Percentiles rank a stretch among this genome's conserved stretches.
Evolutionary conservation across 192 early-diverging fungal species (phyloP).

Genomic region (Coemansia sp.): DNA sequence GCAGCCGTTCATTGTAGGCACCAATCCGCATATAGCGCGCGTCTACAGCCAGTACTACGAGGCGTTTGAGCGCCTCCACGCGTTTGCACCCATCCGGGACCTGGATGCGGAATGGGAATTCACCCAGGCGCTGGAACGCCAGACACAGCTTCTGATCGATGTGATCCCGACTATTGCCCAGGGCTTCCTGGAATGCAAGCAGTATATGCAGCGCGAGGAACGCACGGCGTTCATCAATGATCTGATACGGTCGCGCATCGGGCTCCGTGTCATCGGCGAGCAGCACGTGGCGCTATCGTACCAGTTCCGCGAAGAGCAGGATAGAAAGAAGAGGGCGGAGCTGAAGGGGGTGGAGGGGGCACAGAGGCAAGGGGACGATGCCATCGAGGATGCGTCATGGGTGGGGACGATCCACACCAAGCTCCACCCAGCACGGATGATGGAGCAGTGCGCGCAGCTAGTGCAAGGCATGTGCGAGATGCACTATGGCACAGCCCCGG

Average conservation of each 20-base stretch:
- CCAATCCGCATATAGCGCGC: slow-evolving; percentile 86
- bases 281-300: slow-evolving; percentile 79
- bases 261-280: slow-evolving; percentile 89
- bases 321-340: slow-evolving; percentile 7
- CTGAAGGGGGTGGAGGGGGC: no score
- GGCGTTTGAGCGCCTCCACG: slow-evolving; percentile 69
- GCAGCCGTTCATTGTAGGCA: slow-evolving; percentile 94
- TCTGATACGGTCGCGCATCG: slow-evolving; percentile 88
- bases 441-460: slow-evolving; percentile 68
- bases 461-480: slow-evolving; percentile 86
- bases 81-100: slow-evolving; percentile 63
- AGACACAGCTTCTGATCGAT: slow-evolving; percentile 76
- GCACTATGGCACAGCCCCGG: slow-evolving; percentile 83
- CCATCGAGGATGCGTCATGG: slow-evolving; percentile 56
- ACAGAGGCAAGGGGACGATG: no score
- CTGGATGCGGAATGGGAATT: slow-evolving; percentile 65
- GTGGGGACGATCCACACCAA: slow-evolving; percentile 88
- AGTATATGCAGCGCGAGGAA: slow-evolving; percentile 75
- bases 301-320: slow-evolving; percentile 46
- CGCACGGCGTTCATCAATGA: slow-evolving; percentile 78
- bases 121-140: slow-evolving; percentile 65
- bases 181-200: slow-evolving; percentile 87
- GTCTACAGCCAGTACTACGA: slow-evolving; percentile 82
- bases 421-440: slow-evolving; percentile 63
- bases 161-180: slow-evolving; percentile 90